Evolutionary conservation across 768 basidiomycete genomes (phyloP).

Genomic region (Rhizopogon vinicolor): DNA sequence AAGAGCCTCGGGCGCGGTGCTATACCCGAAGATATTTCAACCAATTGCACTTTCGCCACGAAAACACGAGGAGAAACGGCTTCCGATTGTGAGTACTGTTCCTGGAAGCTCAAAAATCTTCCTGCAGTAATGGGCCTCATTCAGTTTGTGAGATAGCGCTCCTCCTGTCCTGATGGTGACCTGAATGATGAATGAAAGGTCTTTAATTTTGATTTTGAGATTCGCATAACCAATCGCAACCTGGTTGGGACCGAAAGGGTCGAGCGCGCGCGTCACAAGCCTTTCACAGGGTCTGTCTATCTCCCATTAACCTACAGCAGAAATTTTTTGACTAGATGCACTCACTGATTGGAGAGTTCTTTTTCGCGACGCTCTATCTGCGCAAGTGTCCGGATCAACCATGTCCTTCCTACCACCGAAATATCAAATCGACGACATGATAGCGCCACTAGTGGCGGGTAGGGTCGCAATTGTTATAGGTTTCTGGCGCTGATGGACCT

Average conservation of each 20-base stretch:
- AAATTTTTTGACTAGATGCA: background rate
- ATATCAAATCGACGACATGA: background rate
- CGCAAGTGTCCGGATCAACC: background rate
- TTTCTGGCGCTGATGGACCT: background rate
- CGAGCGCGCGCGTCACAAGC: background rate
- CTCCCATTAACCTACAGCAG: background rate
- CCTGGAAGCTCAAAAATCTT: background rate
- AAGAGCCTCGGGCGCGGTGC: background rate
- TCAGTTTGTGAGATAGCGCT: background rate
- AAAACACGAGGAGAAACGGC: background rate
- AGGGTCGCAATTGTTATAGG: background rate
- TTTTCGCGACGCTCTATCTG: no score
- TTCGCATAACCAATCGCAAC: background rate
- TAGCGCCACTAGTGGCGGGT: background rate
- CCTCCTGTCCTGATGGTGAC: background rate
- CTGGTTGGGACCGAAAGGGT: background rate
- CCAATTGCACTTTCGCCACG: no score
- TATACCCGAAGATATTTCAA: no score
- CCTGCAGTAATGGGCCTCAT: background rate
- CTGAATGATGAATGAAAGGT: background rate
- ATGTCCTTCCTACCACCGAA: background rate
- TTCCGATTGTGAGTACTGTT: background rate
- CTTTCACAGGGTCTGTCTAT: background rate
- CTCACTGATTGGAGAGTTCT: no score
- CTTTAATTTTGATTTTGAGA: background rate